Base-by-base conservation (phyloP, 768 basidiomycete species). In the Porpolomopsis calyptriformis region DNA sequence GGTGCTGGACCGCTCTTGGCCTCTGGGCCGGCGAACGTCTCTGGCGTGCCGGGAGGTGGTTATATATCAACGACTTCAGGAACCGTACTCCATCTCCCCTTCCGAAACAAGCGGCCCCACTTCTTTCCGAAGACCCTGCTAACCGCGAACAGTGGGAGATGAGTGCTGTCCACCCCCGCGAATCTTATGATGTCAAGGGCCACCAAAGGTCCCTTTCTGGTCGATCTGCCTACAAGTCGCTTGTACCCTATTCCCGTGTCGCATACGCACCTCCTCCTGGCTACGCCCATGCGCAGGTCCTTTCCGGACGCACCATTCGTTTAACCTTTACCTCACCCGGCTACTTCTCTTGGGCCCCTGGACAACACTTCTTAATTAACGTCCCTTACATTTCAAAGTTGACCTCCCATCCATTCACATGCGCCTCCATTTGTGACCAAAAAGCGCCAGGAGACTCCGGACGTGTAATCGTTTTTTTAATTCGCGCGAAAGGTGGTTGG, bases 361-460 rank as follows among this genome's bases (percentile, higher is more conserved):
- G 85, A n/a, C 86, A 88, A 59, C 81, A 85, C 59, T 77, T 87
- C 53, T 68, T 82, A 19, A 67, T 89, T 49, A 74, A 68, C 43
- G 68, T 86, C 16, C 85, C 86, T 0, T 70, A 71, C 24, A 65
- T 89, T 22, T 78, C 79, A 2, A 65, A 62, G 26, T 67, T 80
- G 54, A 72, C 75, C 20, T 71, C 74, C 3, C 85, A 88, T 54
- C 85, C 85, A 2, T 88, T 86, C 60, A 86, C 86, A 0, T 75
- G 74, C 49, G 77, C 75, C 19, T 76, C 77, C 26, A 64, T 79
- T 23, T 78, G 73, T 52, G 77, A 81, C 46, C 63, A 66, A 43
- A 62, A 68, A 52, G 63, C 64, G 2, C 58, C 57, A 4, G 60
- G 63, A n/a, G 66, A 71, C 40, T 66, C 67, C 34, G 77, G 77